phyloP scores from a whole-genome alignment of 2,329 filamentous ascomycete genomes.

The Colletotrichum cuscutae region DNA sequence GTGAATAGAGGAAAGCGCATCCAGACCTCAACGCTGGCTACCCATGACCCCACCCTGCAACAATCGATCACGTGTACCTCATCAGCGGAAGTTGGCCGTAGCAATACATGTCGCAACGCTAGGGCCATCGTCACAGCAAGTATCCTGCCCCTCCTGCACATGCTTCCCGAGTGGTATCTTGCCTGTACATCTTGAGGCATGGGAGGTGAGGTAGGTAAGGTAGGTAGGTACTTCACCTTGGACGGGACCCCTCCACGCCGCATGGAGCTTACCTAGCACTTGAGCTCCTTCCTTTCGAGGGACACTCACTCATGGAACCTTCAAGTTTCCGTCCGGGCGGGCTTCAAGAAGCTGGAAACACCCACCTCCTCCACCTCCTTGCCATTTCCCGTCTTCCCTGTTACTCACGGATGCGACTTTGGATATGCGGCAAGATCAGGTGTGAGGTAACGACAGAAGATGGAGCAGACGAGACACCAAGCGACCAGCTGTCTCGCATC shows the following conservation, averaged over 20 bases:
- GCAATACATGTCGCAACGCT: slow-evolving; percentile 12
- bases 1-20: slow-evolving; percentile 3
- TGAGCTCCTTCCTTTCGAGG: neutral
- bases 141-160: slow-evolving; percentile 32
- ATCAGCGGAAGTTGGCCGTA: neutral
- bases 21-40: slow-evolving; percentile 25
- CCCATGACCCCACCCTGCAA: neutral
- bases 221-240: slow-evolving; percentile 1
- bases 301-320: neutral
- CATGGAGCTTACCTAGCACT: slow-evolving; percentile 22
- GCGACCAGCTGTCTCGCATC: neutral
- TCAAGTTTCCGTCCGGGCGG: neutral
- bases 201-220: neutral
- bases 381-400: neutral
- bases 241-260: slow-evolving; percentile 17
- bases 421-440: neutral
- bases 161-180: slow-evolving; percentile 25
- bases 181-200: slow-evolving; percentile 3
- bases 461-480: slow-evolving; percentile 7
- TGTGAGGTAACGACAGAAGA: neutral
- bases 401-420: neutral
- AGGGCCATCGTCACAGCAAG: slow-evolving; percentile 14
- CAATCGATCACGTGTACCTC: slow-evolving; percentile 10
- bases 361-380: neutral
- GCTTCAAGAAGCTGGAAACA: neutral